Base-by-base conservation (phyloP, 192 early-diverging fungal species). In the Oehlia diaphana region DNA sequence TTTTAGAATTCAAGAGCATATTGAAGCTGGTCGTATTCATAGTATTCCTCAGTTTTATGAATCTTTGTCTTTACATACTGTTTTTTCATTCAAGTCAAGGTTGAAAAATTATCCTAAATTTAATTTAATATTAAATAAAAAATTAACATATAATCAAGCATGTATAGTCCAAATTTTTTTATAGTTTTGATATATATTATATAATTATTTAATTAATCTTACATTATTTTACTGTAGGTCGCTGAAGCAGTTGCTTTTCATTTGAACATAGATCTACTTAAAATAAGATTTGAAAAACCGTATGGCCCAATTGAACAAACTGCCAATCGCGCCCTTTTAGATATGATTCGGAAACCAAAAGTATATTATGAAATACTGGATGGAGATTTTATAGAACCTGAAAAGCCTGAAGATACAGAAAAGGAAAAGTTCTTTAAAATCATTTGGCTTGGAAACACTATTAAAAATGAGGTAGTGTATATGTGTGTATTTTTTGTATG, bases 281-380 rank as follows among this genome's bases (percentile, higher is more conserved):
- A 94, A 77, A 85, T 99, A 74, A 91, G 92, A 42, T 92, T 97
- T 5, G 61, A 74, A 42, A 73, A 81, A 63, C 79, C 86, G 44
- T 85, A 84, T 50, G 78, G 85, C 13, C 74, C 3, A 37, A 37
- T 5, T 37, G 31, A 31, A 31, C 31, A 31, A 31, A 31, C 1
- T 31, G 31, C 31, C 0, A 31, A 31, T 31, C 31, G 31, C 31
- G 31, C 31, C 31, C 2, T 31, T 31, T 31, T 31, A 31, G 31
- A 31, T 31, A 31, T 31, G 2, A 31, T 31, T 31, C 31, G 31
- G 31, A 37, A 5, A 44, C 42, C 42, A 44, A 44, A 0, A 44
- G 42, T 99, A 9, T 89, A 86, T 75, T 99, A 97, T 83, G 96
- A 99, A 83, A 87, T 95, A 61, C 76, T 98, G 63, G 93, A 96